Base-by-base conservation (phyloP, 805 yeast genomes). In the Pichia thaimueangensis region DNA sequence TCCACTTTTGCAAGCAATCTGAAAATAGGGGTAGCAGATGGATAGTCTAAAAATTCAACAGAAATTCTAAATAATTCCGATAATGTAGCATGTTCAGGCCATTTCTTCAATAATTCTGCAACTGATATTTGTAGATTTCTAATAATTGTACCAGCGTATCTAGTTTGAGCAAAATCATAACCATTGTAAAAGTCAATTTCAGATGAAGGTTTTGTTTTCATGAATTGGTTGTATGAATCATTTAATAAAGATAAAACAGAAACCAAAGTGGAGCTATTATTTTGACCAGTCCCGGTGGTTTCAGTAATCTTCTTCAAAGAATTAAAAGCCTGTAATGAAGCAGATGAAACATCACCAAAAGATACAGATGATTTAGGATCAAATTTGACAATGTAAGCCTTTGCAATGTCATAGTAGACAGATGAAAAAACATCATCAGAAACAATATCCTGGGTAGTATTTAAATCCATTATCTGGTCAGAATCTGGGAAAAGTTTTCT, bases 41-140 rank as follows among this genome's bases (percentile, higher is more conserved):
- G 76, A 53, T 69, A 82, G 3, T 62, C 60, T 43, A 84, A 60
- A 45, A 83, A 74, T 57, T 89, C 97, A 13, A 69, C 62, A 49
- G 84, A 74, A 8, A 81, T 77, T 46, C 81, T 66, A 30, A 67
- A 59, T 36, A 91, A 69, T 17, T 82, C 86, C 44, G 73, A 80
- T 39, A 93, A 64, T 0, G 95, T 87, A 0, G 93, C 93, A 67
- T 94, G 96, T 54, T 94, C 98, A 0, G 97, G 97, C 96, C 96
- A 93, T 55, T 80, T 77, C 21, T 62, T 62, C 11, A 82, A 59
- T 11, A 86, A 59, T 4, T 62, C 64, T 7, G 58, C 49, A 4
- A 78, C 76, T 1, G 75, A 58, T 3, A 67, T 62, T 54, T 70
- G 65, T 4, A 81, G 55, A 5, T 57, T 64, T 25, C 67, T 63